Base-by-base conservation (phyloP, 345 rosid genomes). In the Cardamine resedifolia region DNA sequence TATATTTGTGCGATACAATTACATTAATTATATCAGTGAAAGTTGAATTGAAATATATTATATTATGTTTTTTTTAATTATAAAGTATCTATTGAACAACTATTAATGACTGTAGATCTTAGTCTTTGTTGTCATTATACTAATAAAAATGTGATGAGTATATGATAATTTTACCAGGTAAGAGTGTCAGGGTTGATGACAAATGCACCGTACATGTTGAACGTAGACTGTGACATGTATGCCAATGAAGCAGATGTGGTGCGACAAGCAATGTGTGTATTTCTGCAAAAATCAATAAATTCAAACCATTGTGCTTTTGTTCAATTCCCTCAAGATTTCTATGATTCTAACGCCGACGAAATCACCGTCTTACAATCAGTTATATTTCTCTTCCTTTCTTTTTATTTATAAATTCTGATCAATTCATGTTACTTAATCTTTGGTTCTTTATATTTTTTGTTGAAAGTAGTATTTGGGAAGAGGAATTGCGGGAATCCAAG, bases 191-290 rank as follows among this genome's bases (percentile, higher is more conserved):
- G 93, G 18, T 18, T 58, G 62, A 58, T 58, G 62, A 33, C 62
- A 33, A 58, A 58, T 18, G 44, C 62, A 58, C 62, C 43, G 0
- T 77, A 74, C 79, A 85, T 86, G 83, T 70, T 87, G 56, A 83
- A 82, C 68, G 79, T 90, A 9, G 92, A 90, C 57, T 90, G 89
- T 28, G 89, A 87, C 26, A 38, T 43, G 87, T 85, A 33, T 47
- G 85, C n/a, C 6, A 81, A 87, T 55, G 79, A 83, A 62, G 77
- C 88, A 4, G 48, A 78, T 9, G 72, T 80, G 27, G 26, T 84
- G 48, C 44, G 53, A 18, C 81, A 74, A 24, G 88, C 90, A 6
- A 74, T 82, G 81, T 87, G 88, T 56, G 49, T 80, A 5, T 74
- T 86, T 4, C 62, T 86, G 1, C 52, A 61, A 0, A 79, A 76